Base-by-base conservation (phyloP, 1,284 basidiomycete genomes). In the Rhizoctonia solani region DNA sequence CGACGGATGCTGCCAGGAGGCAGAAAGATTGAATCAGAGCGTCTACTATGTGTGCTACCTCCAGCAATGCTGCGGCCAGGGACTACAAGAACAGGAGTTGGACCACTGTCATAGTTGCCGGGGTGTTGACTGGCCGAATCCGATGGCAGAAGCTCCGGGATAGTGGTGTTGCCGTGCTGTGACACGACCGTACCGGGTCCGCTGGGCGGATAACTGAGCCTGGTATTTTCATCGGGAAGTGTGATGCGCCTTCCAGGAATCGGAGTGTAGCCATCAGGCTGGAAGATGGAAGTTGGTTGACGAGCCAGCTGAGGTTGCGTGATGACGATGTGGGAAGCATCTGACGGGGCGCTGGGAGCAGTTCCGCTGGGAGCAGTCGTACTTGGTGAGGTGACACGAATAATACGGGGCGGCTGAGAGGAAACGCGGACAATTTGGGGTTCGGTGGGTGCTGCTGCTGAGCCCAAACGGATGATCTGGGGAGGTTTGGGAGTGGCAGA, bases 381-480 rank as follows among this genome's bases (percentile, higher is more conserved):
- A 19, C 44, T 52, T 41, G 59, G 61, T n/a, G 61, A 65, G 21
- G 61, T 65, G 6, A 65, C 61, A 23, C 61, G 61, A 34, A 65
- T 65, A 5, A 65, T 16, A 8, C 23, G 61, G 25, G 61, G 16
- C 25, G 61, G 61, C 11, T 52, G 63, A 32, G 63, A 66, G 3
- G 63, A 44, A n/a, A 66, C 63, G 29, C 63, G 63, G 13, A 66
- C 41, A 19, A 66, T 34, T 32, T 66, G 63, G 19, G 63, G 52
- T 25, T 66, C 63, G 42, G n/a, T n/a, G n/a, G 63, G 34, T 30
- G 63, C 52, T 23, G 52, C 63, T 25, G 63, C 27, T 1, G 52
- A 54, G 29, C 63, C 63, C 1, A 66, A 27, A 9, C 63, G 63
- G 21, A 66, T 66, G 42, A 66, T 54, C 30, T 54, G 52, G 8